Evolutionary conservation across 2,329 filamentous ascomycete genomes (phyloP), one percentile per base, ranked within the genome.

Genomic region (Ophiostoma angusticollis): DNA sequence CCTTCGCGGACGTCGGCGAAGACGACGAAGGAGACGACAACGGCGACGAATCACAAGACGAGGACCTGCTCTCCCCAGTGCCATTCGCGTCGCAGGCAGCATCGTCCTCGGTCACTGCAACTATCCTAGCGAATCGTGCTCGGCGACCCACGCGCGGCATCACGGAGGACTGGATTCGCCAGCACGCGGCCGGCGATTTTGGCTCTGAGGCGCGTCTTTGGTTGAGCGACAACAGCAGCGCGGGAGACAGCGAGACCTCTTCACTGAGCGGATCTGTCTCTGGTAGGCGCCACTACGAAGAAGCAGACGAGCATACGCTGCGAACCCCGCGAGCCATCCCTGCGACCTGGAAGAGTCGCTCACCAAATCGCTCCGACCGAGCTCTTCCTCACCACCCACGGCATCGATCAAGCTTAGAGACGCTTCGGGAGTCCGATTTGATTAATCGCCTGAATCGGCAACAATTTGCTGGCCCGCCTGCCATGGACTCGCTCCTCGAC

Each of bases 91-190:
- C 30, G 16, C 51, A 45, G 40, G 35, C 28, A 4, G 34, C 51
- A 5, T 47, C 54, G 2, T 65, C 55, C 6, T 47, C 62, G 17
- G 59, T 65, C 37, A 74, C 63, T 50, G 74, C 72, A 18, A 70
- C 73, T 8, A 72, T 79, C 18, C 69, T 80, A 45, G 73, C 72
- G 34, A 79, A 78, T 50, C 68, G 75, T 47, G 75, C 67, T 35
- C 61, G 75, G 52, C 62, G 76, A 54, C 65, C 71, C 40, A 63
- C 67, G 13, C 65, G 67, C 47, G 76, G 79, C 43, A 70, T 87
- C 39, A 85, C 81, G 0, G 80, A 87, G 57, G 81, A 86, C 63
- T 89, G 84, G 84, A 85, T 91, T 48, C 80, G 82, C 44, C 80
- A 84, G 45, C 84, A 87, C 53, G 78, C 84, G n/a, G 72, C 78